A percentile compares a stretch with the other conserved stretches of the same genome.
phyloP scores from a whole-genome alignment of 352 stramenopile genomes.

The Phytophthora aleatoria region DNA sequence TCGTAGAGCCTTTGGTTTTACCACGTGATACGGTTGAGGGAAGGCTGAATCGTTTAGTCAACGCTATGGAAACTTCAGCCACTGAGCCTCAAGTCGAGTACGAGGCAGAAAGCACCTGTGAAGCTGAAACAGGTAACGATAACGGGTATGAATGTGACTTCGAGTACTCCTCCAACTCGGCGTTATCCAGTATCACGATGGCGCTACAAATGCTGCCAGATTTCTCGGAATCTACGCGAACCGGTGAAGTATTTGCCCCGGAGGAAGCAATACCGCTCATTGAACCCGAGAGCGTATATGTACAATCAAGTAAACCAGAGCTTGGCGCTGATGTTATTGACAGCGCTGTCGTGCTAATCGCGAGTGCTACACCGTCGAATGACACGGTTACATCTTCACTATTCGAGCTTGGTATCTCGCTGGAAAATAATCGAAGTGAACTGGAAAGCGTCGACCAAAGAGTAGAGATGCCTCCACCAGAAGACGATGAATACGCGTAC shows the following conservation, averaged over 20 bases:
- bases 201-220: conserved; percentile 43
- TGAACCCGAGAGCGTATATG: neutral
- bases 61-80: neutral
- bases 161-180: conserved; percentile 43
- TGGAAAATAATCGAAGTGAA: conserved; percentile 7
- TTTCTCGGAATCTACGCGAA: conserved; percentile 16
- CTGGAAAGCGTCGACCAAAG: conserved; percentile 9
- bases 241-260: conserved; percentile 9
- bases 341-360: neutral
- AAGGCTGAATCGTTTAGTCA: neutral
- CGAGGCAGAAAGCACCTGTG: neutral
- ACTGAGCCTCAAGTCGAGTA: neutral
- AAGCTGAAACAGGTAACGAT: neutral
- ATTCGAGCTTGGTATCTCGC: conserved; percentile 2
- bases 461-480: neutral
- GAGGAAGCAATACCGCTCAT: conserved; percentile 9
- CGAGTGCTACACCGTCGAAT: neutral
- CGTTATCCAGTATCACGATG: conserved; percentile 41
- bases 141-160: conserved; percentile 31
- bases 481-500: conserved; percentile 35
- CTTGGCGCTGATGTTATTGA: neutral
- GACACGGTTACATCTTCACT: neutral
- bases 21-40: neutral
- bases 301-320: neutral
- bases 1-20: neutral